Base-by-base conservation (phyloP, 371 early-diverging fungal genomes). In the Zopfochytrium polystomum region DNA sequence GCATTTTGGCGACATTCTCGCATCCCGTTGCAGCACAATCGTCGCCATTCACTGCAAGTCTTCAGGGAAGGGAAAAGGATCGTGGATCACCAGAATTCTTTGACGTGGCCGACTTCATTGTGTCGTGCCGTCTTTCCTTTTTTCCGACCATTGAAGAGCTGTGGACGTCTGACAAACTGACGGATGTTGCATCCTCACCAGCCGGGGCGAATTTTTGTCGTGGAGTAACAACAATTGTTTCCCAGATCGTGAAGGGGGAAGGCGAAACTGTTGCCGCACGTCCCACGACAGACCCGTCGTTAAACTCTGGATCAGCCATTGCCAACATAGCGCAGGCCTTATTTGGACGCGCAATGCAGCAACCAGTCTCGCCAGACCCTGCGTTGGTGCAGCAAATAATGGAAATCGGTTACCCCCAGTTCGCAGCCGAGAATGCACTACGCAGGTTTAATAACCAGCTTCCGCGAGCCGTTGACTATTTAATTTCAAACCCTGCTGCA, bases 391-490 rank as follows among this genome's bases (percentile, higher is more conserved):
- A 85, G 23, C 85, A 85, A 25, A 71, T 97, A 13, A 75, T 86
- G 5, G 89, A 90, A 31, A 93, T 96, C 93, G 97, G 97, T 0
- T 97, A 95, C 71, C 77, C 87, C 3, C 79, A 88, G n/a, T 72
- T 78, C 2, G 87, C 89, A 2, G 91, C 94, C 0, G 90, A 88
- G 63, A 78, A 77, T 30, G 95, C 95, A 1, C 74, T 95, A 48
- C 71, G 82, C 13, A 85, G 93, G 0, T 86, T 84, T 56, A 79
- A 77, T 25, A 94, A 95, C 62, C 88, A 88, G 60, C 78, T 95
- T 0, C 81, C 82, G 15, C 80, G 93, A 22, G 97, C 97, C 0
- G 87, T 93, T 0, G 94, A 96, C 48, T 93, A 91, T 55, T 70
- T 96, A 25, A 73, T 95, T 25, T 85, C 82, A n/a, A 88, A 95